Conservation (phyloP, 345 rosid genomes). For the Gossypium rotundifolium region DNA sequence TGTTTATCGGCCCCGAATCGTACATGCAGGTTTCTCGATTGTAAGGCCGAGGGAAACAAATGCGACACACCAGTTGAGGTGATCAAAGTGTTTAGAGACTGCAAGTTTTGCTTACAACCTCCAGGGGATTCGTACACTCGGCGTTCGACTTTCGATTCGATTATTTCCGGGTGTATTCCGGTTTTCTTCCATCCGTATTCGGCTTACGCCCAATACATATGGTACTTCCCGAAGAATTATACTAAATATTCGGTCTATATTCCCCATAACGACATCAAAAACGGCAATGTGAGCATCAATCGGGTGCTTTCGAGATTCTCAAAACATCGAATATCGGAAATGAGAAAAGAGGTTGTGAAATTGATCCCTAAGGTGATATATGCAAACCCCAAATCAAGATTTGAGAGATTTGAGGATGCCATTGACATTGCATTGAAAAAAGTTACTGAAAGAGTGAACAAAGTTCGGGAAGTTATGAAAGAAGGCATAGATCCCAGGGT, state of each 20-base stretch:
- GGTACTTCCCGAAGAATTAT: constrained; percentile 41
- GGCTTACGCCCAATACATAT: constrained; percentile 42
- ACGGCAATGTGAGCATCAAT: constrained; percentile 18
- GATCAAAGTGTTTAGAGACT: constrained; percentile 33
- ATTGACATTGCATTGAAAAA: constrained; percentile 39
- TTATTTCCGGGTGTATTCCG: constrained; percentile 54
- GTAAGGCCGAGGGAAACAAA: constrained; percentile 18
- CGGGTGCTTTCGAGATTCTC: constrained; percentile 26
- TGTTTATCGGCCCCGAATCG: constrained; percentile 26
- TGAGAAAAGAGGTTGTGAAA: constrained; percentile 42
- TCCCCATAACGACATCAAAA: constrained; percentile 24
- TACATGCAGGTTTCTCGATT: constrained; percentile 39
- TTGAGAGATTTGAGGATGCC: constrained; percentile 39
- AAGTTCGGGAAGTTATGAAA: constrained; percentile 15
- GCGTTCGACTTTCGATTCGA: constrained; percentile 54
- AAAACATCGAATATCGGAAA: constrained; percentile 10
- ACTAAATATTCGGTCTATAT: constrained; percentile 43
- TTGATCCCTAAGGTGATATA: constrained; percentile 49
- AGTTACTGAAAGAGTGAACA: constrained; percentile 27
- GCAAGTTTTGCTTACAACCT: constrained; percentile 52
- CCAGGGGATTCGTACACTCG: constrained; percentile 60
- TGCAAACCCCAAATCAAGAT: constrained; percentile 23
- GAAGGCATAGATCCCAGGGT: constrained; percentile 23
- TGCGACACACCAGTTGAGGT: constrained; percentile 39
- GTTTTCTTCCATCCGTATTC: constrained; percentile 57